phyloP scores from a whole-genome alignment of 2,329 filamentous ascomycete species.

The Lasiodiplodia theobromae region DNA sequence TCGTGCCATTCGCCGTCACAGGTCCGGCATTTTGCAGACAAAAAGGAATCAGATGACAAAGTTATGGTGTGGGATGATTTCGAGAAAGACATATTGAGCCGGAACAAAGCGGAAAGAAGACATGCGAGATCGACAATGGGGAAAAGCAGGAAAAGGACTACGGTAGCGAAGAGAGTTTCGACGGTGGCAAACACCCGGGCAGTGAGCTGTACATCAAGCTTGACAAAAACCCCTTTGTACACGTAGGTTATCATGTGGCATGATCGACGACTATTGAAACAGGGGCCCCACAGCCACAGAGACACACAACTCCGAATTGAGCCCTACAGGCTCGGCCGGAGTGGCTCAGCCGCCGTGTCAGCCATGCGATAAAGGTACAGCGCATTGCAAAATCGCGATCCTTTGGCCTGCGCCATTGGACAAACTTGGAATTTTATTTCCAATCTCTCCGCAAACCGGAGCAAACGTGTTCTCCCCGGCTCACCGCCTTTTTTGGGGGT shows the following conservation, averaged over 20 bases:
- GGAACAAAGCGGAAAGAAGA: background rate
- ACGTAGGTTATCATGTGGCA: conserved; percentile 26
- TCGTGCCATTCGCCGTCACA: conserved; percentile 16
- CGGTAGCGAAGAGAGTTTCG: background rate
- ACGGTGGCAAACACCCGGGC: background rate
- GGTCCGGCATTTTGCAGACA: conserved; percentile 4
- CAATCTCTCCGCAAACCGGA: background rate
- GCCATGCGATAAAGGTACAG: background rate
- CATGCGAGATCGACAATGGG: conserved; percentile 2
- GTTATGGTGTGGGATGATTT: conserved; percentile 10
- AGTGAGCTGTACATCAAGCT: conserved; percentile 18
- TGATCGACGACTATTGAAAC: conserved; percentile 27
- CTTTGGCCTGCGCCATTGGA: background rate
- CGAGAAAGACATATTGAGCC: conserved; percentile 11
- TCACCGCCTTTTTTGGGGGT: conserved; percentile 13
- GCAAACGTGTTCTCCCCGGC: conserved; percentile 12
- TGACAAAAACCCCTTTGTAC: conserved; percentile 21
- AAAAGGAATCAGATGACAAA: background rate
- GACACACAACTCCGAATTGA: background rate
- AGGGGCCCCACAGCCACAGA: conserved; percentile 2
- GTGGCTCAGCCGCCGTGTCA: conserved; percentile 4
- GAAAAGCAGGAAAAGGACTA: conserved; percentile 10
- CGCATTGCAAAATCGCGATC: background rate
- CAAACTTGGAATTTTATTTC: background rate
- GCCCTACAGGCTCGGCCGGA: background rate